Base-by-base conservation (phyloP, 306 rosid genomes). In the Bauhinia variegata region DNA sequence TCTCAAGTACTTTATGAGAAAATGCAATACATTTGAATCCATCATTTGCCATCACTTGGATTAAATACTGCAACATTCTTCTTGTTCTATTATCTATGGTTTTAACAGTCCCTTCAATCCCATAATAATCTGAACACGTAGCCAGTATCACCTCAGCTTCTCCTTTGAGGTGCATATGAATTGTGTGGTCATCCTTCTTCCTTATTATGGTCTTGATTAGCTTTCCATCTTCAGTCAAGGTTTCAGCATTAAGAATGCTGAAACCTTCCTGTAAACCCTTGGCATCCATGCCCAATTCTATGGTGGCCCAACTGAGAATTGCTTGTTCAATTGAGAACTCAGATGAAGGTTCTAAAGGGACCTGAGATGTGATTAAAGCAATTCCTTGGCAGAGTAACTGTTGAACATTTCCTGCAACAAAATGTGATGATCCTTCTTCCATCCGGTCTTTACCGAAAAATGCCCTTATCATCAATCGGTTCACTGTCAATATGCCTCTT, bases 291-390 rank as follows among this genome's bases (percentile, higher is more conserved):
- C 54, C 65, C 34, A 81, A 18, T 30, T 73, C 68, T 7, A 14
- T 0, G 16, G 60, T 47, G 18, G 80, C 80, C 86, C 72, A 73
- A 5, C 60, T 77, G 60, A 81, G 71, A 31, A 81, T 65, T 4
- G 86, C 72, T 18, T 73, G 65, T 41, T 73, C 80, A 4, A 63
- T 81, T 0, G 74, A 60, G 42, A 76, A 16, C 49, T 80, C 82
- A 7, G 51, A 50, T n/a, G 55, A 44, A 0, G 63, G 53, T 19
- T 31, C 58, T 30, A 52, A 55, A 4, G 5, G 13, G 79, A 59
- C 47, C 0, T 73, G 56, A 3, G 72, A 63, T 0, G 75, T 59
- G 62, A 63, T 77, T 1, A 77, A 23, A 6, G 67, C 75, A 8
- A 81, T 54, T 37, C 68, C 80, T 71, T 80, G 73, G 10, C 41